Evolutionary conservation across 768 basidiomycete genomes (phyloP), one percentile per base, ranked within the genome.

Genomic region (Pulveroboletus frians): DNA sequence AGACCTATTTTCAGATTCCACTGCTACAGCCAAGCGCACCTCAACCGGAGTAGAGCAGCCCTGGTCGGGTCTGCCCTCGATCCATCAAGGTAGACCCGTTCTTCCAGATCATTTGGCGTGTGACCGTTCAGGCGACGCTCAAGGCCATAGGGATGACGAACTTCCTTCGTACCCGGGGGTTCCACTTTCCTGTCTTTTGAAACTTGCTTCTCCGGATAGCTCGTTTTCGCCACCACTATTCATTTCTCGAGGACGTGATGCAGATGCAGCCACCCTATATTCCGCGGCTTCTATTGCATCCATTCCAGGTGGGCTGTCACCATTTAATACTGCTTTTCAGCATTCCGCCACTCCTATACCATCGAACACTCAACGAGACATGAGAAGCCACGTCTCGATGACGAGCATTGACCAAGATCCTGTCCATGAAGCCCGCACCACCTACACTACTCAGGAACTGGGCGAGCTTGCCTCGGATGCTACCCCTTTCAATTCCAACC

Each of bases 401-500:
- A 47, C 55, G 34, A 59, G 52, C 39, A 37, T 46, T 5, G 58
- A 68, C 9, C 55, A 55, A 71, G 46, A 73, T 46, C 66, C 64
- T 11, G 34, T 61, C 21, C 55, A 63, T 39, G 75, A 71, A 29
- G 71, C 74, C 0, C 77, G 76, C 8, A 70, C 74, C 2, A 73
- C 76, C 8, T 84, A 78, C 11, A 71, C 74, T 0, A 74, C 77
- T 9, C 87, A 79, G 55, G 83, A 88, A 56, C 73, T 76, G 15
- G 77, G 92, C 13, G 96, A 99, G 53, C 73, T 94, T 5, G 89
- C 88, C 0, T 76, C 79, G 1, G 89, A 92, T 43, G 96, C 93
- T 41, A 56, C 73, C 49, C 75, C 87, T 55, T 55, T 84, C 62
- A 67, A 53, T 41, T 39, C 62, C 1, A 62, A 66, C 3, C 88